Evolutionary conservation across 148 eudicot genomes (phyloP), one percentile per base, ranked within the genome.

Genomic region (Polygonum aviculare): DNA sequence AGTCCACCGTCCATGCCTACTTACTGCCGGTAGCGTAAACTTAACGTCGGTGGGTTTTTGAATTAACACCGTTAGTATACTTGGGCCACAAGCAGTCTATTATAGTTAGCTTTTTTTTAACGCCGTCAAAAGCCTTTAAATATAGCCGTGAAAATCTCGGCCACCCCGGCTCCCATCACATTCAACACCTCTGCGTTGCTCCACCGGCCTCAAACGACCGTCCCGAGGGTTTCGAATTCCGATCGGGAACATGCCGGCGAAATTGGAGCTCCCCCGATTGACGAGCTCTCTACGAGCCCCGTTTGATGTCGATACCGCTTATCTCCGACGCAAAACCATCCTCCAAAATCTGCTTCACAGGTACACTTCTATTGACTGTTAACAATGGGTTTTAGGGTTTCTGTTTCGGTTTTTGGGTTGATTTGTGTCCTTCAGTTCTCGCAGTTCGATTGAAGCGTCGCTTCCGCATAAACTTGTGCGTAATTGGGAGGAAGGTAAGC

Each of bases 291-390:
- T 94, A 45, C 78, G 98, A 77, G 90, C 82, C 2, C 98, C 98
- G 8, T 92, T 92, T 79, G 97, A 94, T 67, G 83, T 89, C 82
- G 98, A 94, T 83, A 87, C 80, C 78, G 98, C 97, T 73, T 94
- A 94, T 41, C 93, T 94, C 67, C 85, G 86, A 15, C 97, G 98
- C 69, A 90, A 90, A 85, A 50, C 86, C 75, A 75, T 90, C 77
- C 96, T 94, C 77, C 92, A 78, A 59, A 84, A 54, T 80, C 87
- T 81, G 79, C 21, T 76, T 11, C 87, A 70, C 18, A 85, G 95
- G 98, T 94, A 83, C 10, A 36, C 2, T 67, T 21, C 3, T 31
- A 11, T 4, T 11, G 18, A 67, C 0, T 16, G 45, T 21, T 36
- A 10, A 40, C 1, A 8, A 1, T 18, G 26, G 9, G 36, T 31